Percentiles rank a stretch among this genome's conserved stretches.
These are phyloP conservation scores for Alternaria gaisen DNA, from an alignment of 2,329 filamentous ascomycete species.

Conservation along the genomic window DNA sequence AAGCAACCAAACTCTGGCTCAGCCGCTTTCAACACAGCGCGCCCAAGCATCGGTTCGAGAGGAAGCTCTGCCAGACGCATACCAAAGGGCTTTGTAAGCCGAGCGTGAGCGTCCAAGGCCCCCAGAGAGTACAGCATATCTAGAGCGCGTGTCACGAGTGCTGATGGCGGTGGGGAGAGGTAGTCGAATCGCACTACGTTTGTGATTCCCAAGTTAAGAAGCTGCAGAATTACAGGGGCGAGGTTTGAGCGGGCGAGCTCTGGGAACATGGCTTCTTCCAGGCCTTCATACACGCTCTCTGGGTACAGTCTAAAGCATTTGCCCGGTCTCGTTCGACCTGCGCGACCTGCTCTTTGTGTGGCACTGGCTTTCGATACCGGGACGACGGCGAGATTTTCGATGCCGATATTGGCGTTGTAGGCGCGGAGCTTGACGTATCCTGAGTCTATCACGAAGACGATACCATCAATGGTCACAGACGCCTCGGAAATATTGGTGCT, in stretches of 20 bases:
- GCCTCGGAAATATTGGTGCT: conserved; percentile 97
- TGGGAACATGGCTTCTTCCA: conserved; percentile 79
- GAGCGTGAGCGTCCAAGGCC: conserved; percentile 87
- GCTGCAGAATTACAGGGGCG: conserved; percentile 84
- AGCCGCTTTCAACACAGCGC: conserved; percentile 78
- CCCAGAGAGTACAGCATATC: conserved; percentile 89
- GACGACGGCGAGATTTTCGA: conserved; percentile 84
- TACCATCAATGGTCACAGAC: conserved; percentile 90
- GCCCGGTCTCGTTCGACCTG: conserved; percentile 85
- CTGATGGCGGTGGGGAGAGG: conserved; percentile 82
- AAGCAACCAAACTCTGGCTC: conserved; percentile 73
- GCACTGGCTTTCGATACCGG: conserved; percentile 90
- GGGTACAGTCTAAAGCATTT: conserved; percentile 96
- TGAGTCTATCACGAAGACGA: conserved; percentile 88
- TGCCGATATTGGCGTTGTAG: conserved; percentile 84
- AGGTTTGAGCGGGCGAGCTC: conserved; percentile 94
- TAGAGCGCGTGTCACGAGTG: conserved; percentile 83
- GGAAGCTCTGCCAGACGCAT: conserved; percentile 91
- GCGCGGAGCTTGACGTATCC: conserved; percentile 91
- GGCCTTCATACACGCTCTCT: conserved; percentile 70
- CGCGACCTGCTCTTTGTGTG: conserved; percentile 88
- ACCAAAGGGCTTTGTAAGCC: conserved; percentile 88
- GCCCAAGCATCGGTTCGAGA: conserved; percentile 95
- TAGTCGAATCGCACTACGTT: conserved; percentile 93
- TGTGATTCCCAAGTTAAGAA: conserved; percentile 94